Evolutionary conservation across 1,284 basidiomycete genomes (phyloP), one percentile per base, ranked within the genome.

Genomic region (Sanghuangporus sanghuang): DNA sequence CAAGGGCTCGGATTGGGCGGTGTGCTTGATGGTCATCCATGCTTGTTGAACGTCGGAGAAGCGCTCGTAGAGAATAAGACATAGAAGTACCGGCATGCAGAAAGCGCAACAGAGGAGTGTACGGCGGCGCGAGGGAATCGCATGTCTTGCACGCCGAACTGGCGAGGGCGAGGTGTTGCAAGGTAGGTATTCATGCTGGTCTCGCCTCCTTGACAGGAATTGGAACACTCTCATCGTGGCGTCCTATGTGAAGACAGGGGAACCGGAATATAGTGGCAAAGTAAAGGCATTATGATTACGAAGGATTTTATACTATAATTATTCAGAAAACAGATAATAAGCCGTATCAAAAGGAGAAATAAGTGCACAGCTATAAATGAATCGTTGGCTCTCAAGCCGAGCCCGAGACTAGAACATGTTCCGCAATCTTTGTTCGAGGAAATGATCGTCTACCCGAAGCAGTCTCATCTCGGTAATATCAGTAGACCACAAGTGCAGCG

Each of bases 181-280:
- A 23, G 57, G 62, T n/a, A 63, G 49, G 14, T 40, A 48, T 39
- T 63, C 62, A 38, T 63, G 53, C 23, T 54, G 36, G 35, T n/a
- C 50, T 46, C 16, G 44, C 2, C 7, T 9, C 16, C 54, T 57
- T 9, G 32, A 59, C 21, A 48, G 42, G 27, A 6, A 7, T 7
- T 48, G n/a, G 12, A 27, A 6, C 7, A 18, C 5, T 12, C 54
- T 36, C 39, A 57, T 12, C 21, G 16, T 44, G 44, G 39, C 39
- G 14, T 18, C 32, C 16, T 9, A 23, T n/a, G 44, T 42, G n/a
- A 36, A 32, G n/a, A 6, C 27, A 12, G 23, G 27, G 27, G 57
- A 18, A 23, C 2, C 44, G 18, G 23, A 23, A 23, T 23, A 23
- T 23, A 23, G 23, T 23, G 23, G 44, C 18, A 27, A 52, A 23